Base-by-base conservation (phyloP, 2,329 filamentous ascomycete species). In the Colletotrichum camelliae region DNA sequence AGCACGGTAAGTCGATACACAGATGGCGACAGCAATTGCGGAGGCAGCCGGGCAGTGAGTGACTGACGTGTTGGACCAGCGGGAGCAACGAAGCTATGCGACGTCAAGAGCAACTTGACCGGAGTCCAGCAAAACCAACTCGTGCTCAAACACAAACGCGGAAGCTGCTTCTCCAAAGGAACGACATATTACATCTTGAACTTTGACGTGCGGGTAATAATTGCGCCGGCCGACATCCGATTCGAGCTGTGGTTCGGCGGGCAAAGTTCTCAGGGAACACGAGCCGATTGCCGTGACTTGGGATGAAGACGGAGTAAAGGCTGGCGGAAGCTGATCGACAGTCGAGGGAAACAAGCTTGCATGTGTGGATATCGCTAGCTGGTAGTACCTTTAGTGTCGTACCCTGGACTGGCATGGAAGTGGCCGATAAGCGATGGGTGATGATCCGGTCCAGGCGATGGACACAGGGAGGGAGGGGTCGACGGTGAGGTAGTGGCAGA, bases 171-270 rank as follows among this genome's bases (percentile, higher is more conserved):
- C 67, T 78, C 79, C 9, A 80, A 80, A 18, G 83, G 85, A 10
- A 80, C 82, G 67, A 83, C 80, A 52, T 88, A 83, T 70, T 87
- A 85, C 58, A 77, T 86, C 5, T 86, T 84, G 61, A 81, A 81
- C 8, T 88, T 88, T 67, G 88, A 90, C 66, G 86, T 92, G 0
- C 87, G 90, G 71, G 89, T 91, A 5, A 84, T 91, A 43, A 87
- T 90, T 5, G 90, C 89, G 1, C 87, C 89, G 1, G 88, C 91
- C 0, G 91, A 93, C 72, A 81, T 93, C 43, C 79, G 81, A 7
- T 88, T 88, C 61, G 85, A 86, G 75, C 77, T 88, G 4, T 88
- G 86, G 86, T 87, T 86, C 72, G 83, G 79, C 1, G 85, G 85
- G 2, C 80, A 83, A 83, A 80, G 77, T 87, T 85, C 71, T 85